Conservation (phyloP, 352 stramenopile genomes). For the Phytophthora macrochlamydospora region DNA sequence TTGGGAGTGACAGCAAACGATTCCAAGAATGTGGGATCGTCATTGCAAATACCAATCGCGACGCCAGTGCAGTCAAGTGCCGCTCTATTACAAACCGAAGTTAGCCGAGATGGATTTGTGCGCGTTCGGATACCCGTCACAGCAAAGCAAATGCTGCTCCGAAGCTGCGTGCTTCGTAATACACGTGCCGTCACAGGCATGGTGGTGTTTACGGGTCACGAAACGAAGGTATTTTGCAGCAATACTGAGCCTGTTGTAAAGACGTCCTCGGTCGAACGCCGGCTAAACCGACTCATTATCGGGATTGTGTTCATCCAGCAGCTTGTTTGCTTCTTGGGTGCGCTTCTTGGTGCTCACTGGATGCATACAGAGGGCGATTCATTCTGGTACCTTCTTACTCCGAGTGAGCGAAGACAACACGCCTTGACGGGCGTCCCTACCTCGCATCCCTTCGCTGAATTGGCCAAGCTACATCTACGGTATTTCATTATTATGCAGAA, state of each 20-base stretch:
- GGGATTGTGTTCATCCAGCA: slow-evolving; percentile 80
- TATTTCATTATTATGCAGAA: slow-evolving; percentile 98
- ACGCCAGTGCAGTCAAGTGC: slow-evolving; percentile 10
- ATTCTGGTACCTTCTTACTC: slow-evolving; percentile 70
- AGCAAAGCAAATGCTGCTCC: slow-evolving; percentile 89
- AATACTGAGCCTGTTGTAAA: slow-evolving; percentile 81
- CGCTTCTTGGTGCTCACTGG: slow-evolving; percentile 69
- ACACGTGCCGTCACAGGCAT: slow-evolving; percentile 83
- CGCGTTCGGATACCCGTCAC: slow-evolving; percentile 66
- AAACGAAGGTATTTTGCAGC: slow-evolving; percentile 87
- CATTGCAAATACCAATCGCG: neutral
- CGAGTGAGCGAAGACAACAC: slow-evolving; percentile 17
- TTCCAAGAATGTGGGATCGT: neutral
- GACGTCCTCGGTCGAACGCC: slow-evolving; percentile 76
- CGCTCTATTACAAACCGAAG: slow-evolving; percentile 34
- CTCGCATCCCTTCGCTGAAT: slow-evolving; percentile 57
- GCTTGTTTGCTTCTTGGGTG: slow-evolving; percentile 66
- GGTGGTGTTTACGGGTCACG: slow-evolving; percentile 90
- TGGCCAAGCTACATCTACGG: slow-evolving; percentile 84
- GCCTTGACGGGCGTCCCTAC: slow-evolving; percentile 12
- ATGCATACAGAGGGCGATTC: slow-evolving; percentile 64
- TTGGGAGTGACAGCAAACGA: slow-evolving; percentile 36
- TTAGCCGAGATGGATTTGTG: slow-evolving; percentile 37
- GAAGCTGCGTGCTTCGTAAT: slow-evolving; percentile 89
- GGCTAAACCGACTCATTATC: slow-evolving; percentile 76